Percentiles rank a stretch among this genome's conserved stretches.
These are phyloP conservation scores for Betula pendula DNA, from an alignment of 306 rosid genomes.

Conservation along the genomic window DNA sequence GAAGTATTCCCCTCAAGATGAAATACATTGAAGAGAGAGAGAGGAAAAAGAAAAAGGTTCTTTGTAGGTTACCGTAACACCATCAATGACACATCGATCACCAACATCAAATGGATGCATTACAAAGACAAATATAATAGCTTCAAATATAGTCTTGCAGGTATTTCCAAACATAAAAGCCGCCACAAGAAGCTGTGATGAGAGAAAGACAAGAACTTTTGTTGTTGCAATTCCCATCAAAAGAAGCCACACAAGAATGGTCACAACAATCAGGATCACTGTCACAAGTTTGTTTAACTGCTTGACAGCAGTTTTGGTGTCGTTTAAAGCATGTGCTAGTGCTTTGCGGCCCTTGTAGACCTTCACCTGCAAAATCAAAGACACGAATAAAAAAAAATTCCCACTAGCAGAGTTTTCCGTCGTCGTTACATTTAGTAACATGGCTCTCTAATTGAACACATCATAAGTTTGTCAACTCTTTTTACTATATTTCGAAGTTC, in stretches of 20 bases:
- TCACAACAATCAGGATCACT: constrained; percentile 44
- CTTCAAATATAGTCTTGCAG: constrained; percentile 87
- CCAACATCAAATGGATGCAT: constrained; percentile 99
- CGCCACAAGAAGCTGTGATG: constrained; percentile 73
- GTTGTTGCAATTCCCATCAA: constrained; percentile 87
- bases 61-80: constrained; percentile 61
- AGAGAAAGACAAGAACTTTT: constrained; percentile 74
- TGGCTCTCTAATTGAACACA: not conserved
- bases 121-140: constrained; percentile 82
- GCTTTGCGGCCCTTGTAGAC: constrained; percentile 82
- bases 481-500: too few relatives aligned
- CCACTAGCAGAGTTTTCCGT: not conserved
- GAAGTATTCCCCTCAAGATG: not conserved
- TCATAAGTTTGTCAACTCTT: not conserved
- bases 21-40: not conserved
- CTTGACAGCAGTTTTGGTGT: constrained; percentile 89
- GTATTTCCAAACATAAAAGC: constrained; percentile 88
- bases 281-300: constrained; percentile 78
- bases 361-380: constrained; percentile 59
- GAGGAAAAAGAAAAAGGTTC: constrained; percentile 2
- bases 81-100: constrained; percentile 84
- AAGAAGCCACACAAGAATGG: constrained; percentile 72
- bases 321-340: constrained; percentile 76
- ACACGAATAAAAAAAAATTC: constrained; percentile 9
- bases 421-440: not conserved